Evolutionary conservation across 2,329 filamentous ascomycete species (phyloP).

Genomic region (Colletotrichum tropicale): DNA sequence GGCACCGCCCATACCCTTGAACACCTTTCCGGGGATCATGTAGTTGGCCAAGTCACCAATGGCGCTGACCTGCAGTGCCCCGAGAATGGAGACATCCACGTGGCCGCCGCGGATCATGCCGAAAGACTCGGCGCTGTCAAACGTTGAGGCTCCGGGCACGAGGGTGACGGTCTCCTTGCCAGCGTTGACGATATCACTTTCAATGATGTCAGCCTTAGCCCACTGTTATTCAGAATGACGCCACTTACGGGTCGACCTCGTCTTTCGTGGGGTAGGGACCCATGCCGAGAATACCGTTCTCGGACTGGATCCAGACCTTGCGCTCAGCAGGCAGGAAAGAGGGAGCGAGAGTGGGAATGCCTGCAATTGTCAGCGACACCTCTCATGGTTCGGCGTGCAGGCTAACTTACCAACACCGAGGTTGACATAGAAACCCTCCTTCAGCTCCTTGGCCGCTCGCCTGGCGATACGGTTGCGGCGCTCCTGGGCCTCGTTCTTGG

Average conservation of each 20-base stretch:
- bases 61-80: conserved; percentile 80
- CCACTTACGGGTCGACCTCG: conserved; percentile 65
- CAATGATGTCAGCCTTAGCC: conserved; percentile 26
- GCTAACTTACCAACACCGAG: conserved; percentile 64
- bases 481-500: conserved; percentile 50
- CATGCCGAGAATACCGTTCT: conserved; percentile 87
- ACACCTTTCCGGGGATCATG: conserved; percentile 87
- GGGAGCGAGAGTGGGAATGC: conserved; percentile 87
- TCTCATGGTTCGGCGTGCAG: neutral
- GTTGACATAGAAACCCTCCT: conserved; percentile 81
- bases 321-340: conserved; percentile 72
- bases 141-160: conserved; percentile 75
- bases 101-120: conserved; percentile 87
- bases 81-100: conserved; percentile 83
- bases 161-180: conserved; percentile 89
- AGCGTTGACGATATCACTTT: conserved; percentile 77
- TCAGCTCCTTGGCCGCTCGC: conserved; percentile 80
- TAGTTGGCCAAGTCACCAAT: conserved; percentile 85
- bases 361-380: conserved; percentile 25
- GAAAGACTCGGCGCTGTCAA: conserved; percentile 83
- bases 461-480: conserved; percentile 75
- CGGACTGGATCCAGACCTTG: conserved; percentile 83
- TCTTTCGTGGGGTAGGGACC: conserved; percentile 78
- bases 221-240: neutral
- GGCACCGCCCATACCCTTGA: conserved; percentile 86